Percentiles rank a stretch among this genome's conserved stretches.
These are phyloP conservation scores for Chaetomiaceae sp. DNA, from an alignment of 2,329 filamentous ascomycete genomes.

Conservation along the genomic window DNA sequence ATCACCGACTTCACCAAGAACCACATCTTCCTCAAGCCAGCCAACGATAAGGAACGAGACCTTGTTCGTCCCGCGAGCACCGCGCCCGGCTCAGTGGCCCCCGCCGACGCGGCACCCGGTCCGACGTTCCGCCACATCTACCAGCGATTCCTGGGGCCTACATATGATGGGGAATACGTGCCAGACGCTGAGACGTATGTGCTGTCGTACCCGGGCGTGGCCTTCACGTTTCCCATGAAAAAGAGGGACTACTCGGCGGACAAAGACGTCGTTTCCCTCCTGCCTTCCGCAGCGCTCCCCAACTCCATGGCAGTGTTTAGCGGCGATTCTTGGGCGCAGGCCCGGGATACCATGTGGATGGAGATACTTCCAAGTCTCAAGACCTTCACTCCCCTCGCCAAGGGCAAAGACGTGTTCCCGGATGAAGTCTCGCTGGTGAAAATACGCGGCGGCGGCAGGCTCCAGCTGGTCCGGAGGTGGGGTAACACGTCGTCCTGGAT, in stretches of 20 bases:
- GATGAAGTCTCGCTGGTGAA: slow-evolving; percentile 81
- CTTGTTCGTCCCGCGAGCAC: slow-evolving; percentile 64
- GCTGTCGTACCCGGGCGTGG: slow-evolving; percentile 88
- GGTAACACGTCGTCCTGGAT: slow-evolving; percentile 64
- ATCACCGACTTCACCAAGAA: slow-evolving; percentile 84
- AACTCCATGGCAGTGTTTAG: slow-evolving; percentile 86
- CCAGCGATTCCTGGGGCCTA: slow-evolving; percentile 85
- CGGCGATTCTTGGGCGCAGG: slow-evolving; percentile 85
- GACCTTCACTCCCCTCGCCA: slow-evolving; percentile 59
- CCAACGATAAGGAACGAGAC: slow-evolving; percentile 57
- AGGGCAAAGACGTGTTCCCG: slow-evolving; percentile 71
- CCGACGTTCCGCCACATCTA: slow-evolving; percentile 87
- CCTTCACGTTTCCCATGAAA: slow-evolving; percentile 81
- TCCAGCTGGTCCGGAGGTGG: slow-evolving; percentile 72
- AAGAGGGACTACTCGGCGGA: slow-evolving; percentile 65
- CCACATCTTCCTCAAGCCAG: slow-evolving; percentile 69
- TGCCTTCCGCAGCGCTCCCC: slow-evolving; percentile 73
- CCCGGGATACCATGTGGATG: slow-evolving; percentile 69
- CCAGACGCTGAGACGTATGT: slow-evolving; percentile 65
- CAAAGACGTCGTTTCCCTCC: slow-evolving; percentile 77
- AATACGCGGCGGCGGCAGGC: slow-evolving; percentile 68
- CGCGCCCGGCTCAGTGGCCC: slow-evolving; percentile 17
- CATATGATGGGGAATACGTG: slow-evolving; percentile 89
- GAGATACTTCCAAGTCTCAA: slow-evolving; percentile 68
- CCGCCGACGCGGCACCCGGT: slow-evolving; percentile 38